Base-by-base conservation (phyloP, 129 eudicot genomes). In the Flaveria ramosissima region DNA sequence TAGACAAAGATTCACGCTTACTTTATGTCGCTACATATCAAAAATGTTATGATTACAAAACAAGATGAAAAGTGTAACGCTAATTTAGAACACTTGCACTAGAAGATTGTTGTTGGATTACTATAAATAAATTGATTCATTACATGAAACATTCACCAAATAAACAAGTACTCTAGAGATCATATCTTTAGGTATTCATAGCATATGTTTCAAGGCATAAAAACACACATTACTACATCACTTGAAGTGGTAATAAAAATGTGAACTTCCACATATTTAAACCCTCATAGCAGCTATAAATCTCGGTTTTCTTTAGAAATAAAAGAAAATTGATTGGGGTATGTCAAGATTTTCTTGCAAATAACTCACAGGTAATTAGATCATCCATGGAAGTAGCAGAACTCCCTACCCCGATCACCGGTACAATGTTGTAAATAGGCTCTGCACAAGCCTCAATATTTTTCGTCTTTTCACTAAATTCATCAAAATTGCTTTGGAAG, bases 401-500 rank as follows among this genome's bases (percentile, higher is more conserved):
- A 39, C 84, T 84, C 72, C 98, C 97, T 3, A 84, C 80, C 15
- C 88, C 92, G 78, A 87, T 70, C 70, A 90, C 92, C 13, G 98
- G 97, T 76, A 94, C 84, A 19, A 94, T 48, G 81, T 81, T 94
- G 85, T 91, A 91, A 21, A 89, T 74, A 17, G 96, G 93, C 32
- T 73, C 86, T 51, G 75, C 55, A 30, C 50, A 24, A 21, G 32
- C 16, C 42, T 79, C 70, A 14, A 75, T 17, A 70, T 70, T 79
- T 21, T 52, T 68, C 41, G 80, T 84, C 32, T 72, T 79, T 83
- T 91, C 86, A 57, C 80, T 83, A 80, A 89, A 85, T 80, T 91
- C 92, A 62, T 77, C 77, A 83, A 91, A 91, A 41, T 76, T 79
- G 42, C 62, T 79, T 64, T 39, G 64, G 73, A 94, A 87, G 77